Base-by-base conservation (phyloP, 768 basidiomycete species). In the Auricularia auricula-judae region DNA sequence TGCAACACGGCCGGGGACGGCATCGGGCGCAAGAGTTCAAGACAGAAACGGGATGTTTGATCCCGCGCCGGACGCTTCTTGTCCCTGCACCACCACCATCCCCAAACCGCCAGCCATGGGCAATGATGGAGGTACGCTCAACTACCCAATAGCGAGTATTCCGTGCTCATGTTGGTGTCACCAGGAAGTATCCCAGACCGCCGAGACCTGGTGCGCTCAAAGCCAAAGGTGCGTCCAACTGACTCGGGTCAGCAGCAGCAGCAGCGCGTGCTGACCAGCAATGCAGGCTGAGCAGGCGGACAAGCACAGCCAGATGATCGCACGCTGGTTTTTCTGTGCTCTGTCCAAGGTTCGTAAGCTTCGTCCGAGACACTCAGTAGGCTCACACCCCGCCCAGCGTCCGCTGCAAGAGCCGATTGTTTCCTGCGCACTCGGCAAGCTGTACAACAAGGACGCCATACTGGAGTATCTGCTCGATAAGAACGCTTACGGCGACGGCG, bases 371-470 rank as follows among this genome's bases (percentile, higher is more conserved):
- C 29, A 63, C 3, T 35, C 29, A 53, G 53, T 7, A 53, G 36
- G 44, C 51, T 21, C 39, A 63, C 35, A 63, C 60, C 44, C 12
- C 43, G 10, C 34, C 12, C 71, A 95, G 93, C 83, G 84, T 63
- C 87, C 86, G n/a, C 80, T 98, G 1, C 86, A 87, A 70, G 86
- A 91, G 65, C 97, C 97, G 0, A 79, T 98, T 4, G 97, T 98
- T 0, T 87, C 94, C 0, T 96, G 93, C 75, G 86, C 86, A 0
- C 81, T 98, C 0, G 97, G 97, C 11, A 96, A 95, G 74, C 78
- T 99, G 0, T 98, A 98, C 73, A 99, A 98, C 76, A 97, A 96
- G 72, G 96, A 96, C 69, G 85, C 95, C 1, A 79, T 99, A 34
- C 83, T 99, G 47, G 92, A 97, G 73, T 96, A 87, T 75, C 80